These are phyloP conservation scores for Boletus coccyginus DNA, from an alignment of 768 basidiomycete species.

Conservation along the genomic window DNA sequence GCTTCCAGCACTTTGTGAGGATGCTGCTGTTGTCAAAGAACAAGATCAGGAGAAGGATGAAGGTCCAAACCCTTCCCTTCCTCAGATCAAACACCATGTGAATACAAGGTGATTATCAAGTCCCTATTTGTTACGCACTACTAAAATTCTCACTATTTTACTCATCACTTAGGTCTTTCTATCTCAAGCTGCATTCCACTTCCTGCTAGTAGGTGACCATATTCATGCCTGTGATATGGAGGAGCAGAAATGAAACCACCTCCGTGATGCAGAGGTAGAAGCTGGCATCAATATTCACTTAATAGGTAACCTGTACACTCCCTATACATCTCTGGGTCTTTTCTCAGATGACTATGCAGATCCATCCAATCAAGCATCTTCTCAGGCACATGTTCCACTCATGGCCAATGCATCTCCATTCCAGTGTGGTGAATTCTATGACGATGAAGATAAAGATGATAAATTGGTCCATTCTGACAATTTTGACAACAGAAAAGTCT, in stretches of 20 bases:
- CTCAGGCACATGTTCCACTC: constrained; percentile 75
- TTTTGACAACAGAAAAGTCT: no score
- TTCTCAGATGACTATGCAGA: constrained; percentile 50
- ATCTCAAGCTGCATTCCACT: constrained; percentile 86
- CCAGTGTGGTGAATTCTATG: constrained; percentile 70
- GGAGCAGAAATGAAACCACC: constrained; percentile 76
- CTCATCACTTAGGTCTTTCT: constrained; percentile 37
- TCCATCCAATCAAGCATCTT: constrained; percentile 45
- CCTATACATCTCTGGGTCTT: no score
- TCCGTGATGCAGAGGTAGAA: constrained; percentile 72
- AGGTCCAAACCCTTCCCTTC: no score
- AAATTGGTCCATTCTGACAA: constrained; percentile 65
- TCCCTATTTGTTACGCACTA: neutral
- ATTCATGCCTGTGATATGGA: constrained; percentile 80
- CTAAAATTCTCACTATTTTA: constrained; percentile 2
- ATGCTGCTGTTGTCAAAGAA: no score
- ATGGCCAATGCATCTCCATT: constrained; percentile 80
- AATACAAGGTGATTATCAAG: constrained; percentile 59
- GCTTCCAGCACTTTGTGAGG: no score
- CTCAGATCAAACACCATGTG: no score
- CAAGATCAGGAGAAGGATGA: no score
- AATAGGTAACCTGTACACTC: constrained; percentile 68
- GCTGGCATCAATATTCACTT: constrained; percentile 59
- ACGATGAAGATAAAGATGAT: constrained; percentile 70
- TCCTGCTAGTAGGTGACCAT: constrained; percentile 86